These are phyloP conservation scores for Curvularia hawaiiensis DNA, from an alignment of 2,329 filamentous ascomycete genomes.

Conservation along the genomic window DNA sequence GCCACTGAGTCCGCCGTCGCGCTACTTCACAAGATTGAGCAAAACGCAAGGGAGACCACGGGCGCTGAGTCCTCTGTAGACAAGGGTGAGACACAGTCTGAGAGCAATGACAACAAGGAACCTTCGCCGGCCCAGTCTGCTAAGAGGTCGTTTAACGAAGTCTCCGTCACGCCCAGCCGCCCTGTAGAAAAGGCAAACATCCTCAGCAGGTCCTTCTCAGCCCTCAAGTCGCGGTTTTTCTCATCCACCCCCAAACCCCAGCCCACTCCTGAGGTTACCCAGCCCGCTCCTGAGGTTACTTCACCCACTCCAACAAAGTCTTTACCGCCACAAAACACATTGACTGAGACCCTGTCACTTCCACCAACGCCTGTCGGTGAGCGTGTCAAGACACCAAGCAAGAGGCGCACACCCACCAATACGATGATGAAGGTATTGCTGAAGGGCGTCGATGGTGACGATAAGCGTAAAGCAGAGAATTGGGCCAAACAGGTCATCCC, in stretches of 20 bases:
- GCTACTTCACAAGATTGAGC: slow-evolving; percentile 30
- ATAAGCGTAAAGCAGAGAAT: slow-evolving; percentile 25
- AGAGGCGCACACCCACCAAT: slow-evolving; percentile 22
- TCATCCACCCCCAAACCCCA: slow-evolving; percentile 14
- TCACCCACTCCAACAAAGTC: slow-evolving; percentile 20
- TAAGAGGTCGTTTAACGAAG: slow-evolving; percentile 9
- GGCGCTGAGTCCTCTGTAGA: slow-evolving; percentile 5
- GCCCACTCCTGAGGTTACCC: slow-evolving; percentile 7
- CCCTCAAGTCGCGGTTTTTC: slow-evolving; percentile 27
- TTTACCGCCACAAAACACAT: slow-evolving; percentile 17
- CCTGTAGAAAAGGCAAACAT: slow-evolving; percentile 16
- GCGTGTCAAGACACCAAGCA: slow-evolving; percentile 24
- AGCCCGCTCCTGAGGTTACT: slow-evolving; percentile 7
- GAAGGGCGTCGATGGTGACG: slow-evolving; percentile 27
- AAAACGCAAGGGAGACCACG: slow-evolving; percentile 17
- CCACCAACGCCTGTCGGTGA: slow-evolving; percentile 38
- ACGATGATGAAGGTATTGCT: slow-evolving; percentile 25
- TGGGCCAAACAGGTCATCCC: slow-evolving; percentile 36
- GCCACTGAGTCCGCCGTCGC: slow-evolving; percentile 28
- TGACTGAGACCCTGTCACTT: slow-evolving; percentile 32
- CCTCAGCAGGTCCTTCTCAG: slow-evolving; percentile 30
- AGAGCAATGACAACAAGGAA: slow-evolving; percentile 8
- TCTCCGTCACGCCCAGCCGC: slow-evolving; percentile 15
- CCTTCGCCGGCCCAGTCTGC: slow-evolving; percentile 9
- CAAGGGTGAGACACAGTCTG: slow-evolving; percentile 3